Evolutionary conservation across 305 asterid species (phyloP), one percentile per base, ranked within the genome.

Genomic region (Lippia alba): DNA sequence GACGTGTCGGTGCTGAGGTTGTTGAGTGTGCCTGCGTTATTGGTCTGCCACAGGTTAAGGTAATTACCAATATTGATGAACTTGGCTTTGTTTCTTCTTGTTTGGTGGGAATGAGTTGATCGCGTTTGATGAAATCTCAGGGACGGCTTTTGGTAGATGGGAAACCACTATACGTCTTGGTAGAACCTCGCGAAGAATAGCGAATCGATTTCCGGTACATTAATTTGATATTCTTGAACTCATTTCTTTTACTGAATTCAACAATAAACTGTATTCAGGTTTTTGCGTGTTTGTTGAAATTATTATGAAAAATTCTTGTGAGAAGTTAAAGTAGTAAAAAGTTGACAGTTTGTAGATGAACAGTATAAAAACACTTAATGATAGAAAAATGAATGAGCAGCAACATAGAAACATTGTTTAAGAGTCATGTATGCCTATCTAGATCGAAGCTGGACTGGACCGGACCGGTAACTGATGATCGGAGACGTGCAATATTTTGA

Each of bases 11-110:
- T 2, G 96, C 96, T 36, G 83, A 89, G 79, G 97, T 91, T 4
- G 85, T 91, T 0, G 97, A 89, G 74, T 91, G 96, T 69, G 93
- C 95, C 1, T 91, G 96, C 63, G 93, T 91, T 50, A 83, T 91
- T 10, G 97, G 96, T 39, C 69, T 91, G 80, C 95, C 95, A 6
- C 95, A 86, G 78, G 79, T 84, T 41, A 87, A 87, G 96, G 97
- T 91, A 78, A 75, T 39, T 66, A n/a, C 45, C 24, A 16, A n/a
- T 8, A 41, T 44, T 55, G 11, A 30, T 10, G 3, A 18, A 10
- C 19, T 18, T 20, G 45, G 9, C 19, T 32, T 33, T 30, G 15
- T 30, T 33, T 59, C 17, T 36, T 8, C 8, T 36, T 55, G 32
- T 20, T 44, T 15, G 44, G 61, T 15, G 6, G 7, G 12, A 36